Evolutionary conservation across 2,329 filamentous ascomycete species (phyloP).

Genomic region (Talaromyces sp.): DNA sequence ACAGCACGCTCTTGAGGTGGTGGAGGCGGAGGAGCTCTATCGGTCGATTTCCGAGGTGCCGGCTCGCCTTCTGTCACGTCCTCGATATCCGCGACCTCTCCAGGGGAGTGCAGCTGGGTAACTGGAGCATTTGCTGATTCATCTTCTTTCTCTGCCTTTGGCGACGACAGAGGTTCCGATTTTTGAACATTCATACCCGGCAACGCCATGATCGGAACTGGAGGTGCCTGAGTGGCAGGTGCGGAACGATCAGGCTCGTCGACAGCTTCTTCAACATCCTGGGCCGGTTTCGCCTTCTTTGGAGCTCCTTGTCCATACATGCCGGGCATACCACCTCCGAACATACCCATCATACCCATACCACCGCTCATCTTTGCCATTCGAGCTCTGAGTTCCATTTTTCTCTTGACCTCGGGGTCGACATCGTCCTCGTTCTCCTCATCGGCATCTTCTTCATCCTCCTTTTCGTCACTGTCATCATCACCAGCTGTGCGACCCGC

Average conservation of each 20-base stretch:
- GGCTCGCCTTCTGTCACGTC: constrained; percentile 36
- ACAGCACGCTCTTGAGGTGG: constrained; percentile 47
- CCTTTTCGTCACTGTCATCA: constrained; percentile 39
- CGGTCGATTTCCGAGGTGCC: constrained; percentile 30
- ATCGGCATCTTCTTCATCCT: constrained; percentile 52
- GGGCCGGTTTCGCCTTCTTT: constrained; percentile 46
- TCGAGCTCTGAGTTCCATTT: constrained; percentile 81
- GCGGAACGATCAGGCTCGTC: constrained; percentile 27
- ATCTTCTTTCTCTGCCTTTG: constrained; percentile 47
- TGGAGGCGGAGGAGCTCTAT: constrained; percentile 40
- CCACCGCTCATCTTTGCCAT: constrained; percentile 99
- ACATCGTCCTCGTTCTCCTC: constrained; percentile 80
- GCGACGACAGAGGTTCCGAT: constrained; percentile 42
- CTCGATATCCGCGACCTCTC: constrained; percentile 52
- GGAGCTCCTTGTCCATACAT: constrained; percentile 44
- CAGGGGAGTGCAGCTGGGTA: constrained; percentile 37
- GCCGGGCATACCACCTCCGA: constrained; percentile 64
- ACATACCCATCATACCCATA: constrained; percentile 95
- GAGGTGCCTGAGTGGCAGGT: constrained; percentile 33
- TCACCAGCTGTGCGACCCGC: constrained; percentile 41
- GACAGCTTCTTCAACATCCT: constrained; percentile 26
- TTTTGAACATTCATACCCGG: constrained; percentile 62
- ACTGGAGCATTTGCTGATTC: constrained; percentile 40
- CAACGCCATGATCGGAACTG: constrained; percentile 55
- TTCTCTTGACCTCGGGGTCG: constrained; percentile 79